Evolutionary conservation across 345 rosid genomes (phyloP).

Genomic region (Salix brachista): DNA sequence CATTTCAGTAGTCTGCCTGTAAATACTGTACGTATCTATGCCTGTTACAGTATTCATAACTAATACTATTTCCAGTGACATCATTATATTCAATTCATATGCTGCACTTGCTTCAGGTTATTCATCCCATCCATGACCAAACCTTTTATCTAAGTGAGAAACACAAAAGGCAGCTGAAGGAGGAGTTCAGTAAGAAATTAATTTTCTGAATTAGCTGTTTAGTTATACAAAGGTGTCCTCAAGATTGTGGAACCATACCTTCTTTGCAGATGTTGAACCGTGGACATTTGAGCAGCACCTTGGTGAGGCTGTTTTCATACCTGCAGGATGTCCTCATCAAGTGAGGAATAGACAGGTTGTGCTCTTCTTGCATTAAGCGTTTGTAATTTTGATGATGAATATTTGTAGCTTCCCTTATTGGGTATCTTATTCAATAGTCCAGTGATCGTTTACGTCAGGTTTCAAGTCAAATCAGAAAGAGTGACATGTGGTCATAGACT

Average conservation of each 20-base stretch:
- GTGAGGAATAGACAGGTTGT: constrained; percentile 55
- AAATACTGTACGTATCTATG: constrained; percentile 35
- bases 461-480: not conserved
- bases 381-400: not conserved
- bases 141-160: constrained; percentile 44
- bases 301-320: constrained; percentile 59
- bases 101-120: constrained; percentile 34
- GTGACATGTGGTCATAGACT: not conserved
- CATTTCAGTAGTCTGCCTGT: constrained; percentile 37
- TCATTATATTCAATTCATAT: constrained; percentile 6
- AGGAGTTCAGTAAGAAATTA: constrained; percentile 47
- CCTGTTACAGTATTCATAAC: not conserved
- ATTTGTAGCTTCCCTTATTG: not conserved
- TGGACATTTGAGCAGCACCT: constrained; percentile 60
- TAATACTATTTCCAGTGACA: not conserved
- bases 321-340: constrained; percentile 66
- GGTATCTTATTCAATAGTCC: not conserved
- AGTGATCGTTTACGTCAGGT: no score
- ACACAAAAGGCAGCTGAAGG: constrained; percentile 54
- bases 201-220: not conserved
- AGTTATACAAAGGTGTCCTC: not conserved
- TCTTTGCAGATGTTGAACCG: constrained; percentile 47
- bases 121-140: constrained; percentile 60
- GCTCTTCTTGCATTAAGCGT: not conserved
- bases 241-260: not conserved